Conservation (phyloP, 306 rosid species). For the Astragalus glycyphyllos region DNA sequence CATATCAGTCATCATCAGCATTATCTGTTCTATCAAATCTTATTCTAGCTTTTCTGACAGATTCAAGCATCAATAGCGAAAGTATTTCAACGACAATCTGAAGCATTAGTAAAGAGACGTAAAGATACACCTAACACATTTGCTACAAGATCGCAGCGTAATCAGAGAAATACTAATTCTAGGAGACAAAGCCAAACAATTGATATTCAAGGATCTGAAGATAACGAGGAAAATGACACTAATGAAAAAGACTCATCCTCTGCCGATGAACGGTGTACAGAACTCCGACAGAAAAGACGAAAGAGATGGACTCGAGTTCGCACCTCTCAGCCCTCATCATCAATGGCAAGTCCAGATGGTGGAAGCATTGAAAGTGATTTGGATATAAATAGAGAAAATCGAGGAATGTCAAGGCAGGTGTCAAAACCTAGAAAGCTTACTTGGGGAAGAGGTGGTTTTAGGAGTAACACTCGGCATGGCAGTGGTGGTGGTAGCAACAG, state of each 20-base stretch:
- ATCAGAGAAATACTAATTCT: constrained; percentile 57
- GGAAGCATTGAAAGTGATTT: constrained; percentile 71
- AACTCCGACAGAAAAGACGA: constrained; percentile 63
- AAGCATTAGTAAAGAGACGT: constrained; percentile 85
- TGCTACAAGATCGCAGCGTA: constrained; percentile 71
- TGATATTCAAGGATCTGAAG: constrained; percentile 76
- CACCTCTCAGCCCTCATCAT: constrained; percentile 78
- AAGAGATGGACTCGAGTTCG: constrained; percentile 69
- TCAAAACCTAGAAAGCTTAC: constrained; percentile 78
- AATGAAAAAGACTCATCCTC: constrained; percentile 77
- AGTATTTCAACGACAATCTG: constrained; percentile 86
- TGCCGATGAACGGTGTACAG: constrained; percentile 66
- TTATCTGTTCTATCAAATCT: constrained; percentile 19
- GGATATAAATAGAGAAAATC: constrained; percentile 67
- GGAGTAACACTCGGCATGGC: constrained; percentile 89
- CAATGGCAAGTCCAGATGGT: constrained; percentile 68
- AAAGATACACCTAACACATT: constrained; percentile 61
- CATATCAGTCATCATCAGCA: constrained; percentile 4
- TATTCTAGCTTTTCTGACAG: constrained; percentile 43
- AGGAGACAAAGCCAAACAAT: constrained; percentile 69
- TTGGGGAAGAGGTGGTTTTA: constrained; percentile 94
- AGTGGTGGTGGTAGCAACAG: constrained; percentile 65
- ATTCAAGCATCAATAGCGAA: constrained; percentile 62
- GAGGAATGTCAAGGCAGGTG: constrained; percentile 67
- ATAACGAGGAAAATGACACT: constrained; percentile 72